A percentile compares a stretch with the other conserved stretches of the same genome.
phyloP scores from a whole-genome alignment of 129 eudicot species.

The Calendula officinalis region DNA sequence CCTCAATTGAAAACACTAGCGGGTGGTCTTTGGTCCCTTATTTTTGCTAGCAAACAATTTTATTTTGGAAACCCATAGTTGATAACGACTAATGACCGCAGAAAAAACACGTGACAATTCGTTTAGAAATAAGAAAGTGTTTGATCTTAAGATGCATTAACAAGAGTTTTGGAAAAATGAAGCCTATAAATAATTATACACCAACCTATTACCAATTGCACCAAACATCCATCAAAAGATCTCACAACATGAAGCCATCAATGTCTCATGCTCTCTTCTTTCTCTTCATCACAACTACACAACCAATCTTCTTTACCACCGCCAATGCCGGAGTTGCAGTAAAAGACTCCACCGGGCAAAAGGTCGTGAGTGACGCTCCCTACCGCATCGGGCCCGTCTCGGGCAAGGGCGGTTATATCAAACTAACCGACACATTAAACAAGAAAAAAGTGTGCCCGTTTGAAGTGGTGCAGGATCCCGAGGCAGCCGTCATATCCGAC shows the following conservation, averaged over 20 bases:
- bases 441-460: constrained; percentile 5
- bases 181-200: background rate
- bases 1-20: no score
- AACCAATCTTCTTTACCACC: background rate
- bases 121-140: background rate
- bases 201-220: background rate
- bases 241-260: background rate
- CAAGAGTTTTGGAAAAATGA: background rate
- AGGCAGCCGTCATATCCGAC: constrained; percentile 5
- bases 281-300: constrained; percentile 1
- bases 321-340: background rate
- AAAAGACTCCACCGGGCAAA: constrained; percentile 1
- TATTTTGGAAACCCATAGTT: no score
- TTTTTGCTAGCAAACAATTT: no score
- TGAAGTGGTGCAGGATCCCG: constrained; percentile 12
- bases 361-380: constrained; percentile 9
- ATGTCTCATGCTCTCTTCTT: background rate
- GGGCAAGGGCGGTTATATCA: constrained; percentile 12
- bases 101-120: background rate
- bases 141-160: background rate
- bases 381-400: constrained; percentile 13
- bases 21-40: no score
- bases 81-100: no score
- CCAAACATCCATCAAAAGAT: background rate
- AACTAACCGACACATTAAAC: constrained; percentile 19